Base-by-base conservation (phyloP, 305 asterid genomes). In the Ilex paraguariensis region DNA sequence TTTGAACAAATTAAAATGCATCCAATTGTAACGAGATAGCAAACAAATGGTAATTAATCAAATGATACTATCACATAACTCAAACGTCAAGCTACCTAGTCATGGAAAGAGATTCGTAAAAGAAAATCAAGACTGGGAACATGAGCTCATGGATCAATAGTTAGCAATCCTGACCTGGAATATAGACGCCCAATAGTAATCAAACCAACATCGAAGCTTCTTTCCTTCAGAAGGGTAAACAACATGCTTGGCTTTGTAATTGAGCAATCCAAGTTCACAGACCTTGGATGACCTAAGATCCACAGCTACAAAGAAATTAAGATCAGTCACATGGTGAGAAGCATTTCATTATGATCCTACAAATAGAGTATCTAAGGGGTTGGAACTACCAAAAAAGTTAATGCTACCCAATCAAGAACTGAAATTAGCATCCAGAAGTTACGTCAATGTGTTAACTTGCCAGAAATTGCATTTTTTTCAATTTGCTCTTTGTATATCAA, bases 181-280 rank as follows among this genome's bases (percentile, higher is more conserved):
- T 33, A 92, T 85, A 70, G 98, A 87, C 60, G 97, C 96, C 98
- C 97, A 92, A 53, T 92, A 92, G 80, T 92, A 92, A 82, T 92
- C 98, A 72, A 78, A 83, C 71, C 68, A 97, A 69, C 98, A 89
- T 60, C 98, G 87, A 54, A 82, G 87, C 61, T 80, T 92, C 76
- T 79, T 87, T 45, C 82, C 74, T 65, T 86, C 95, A 61, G 72
- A 73, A 15, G 95, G 94, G 72, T 90, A 76, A 65, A 92, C 85
- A 10, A 85, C 97, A 72, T 77, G 81, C 75, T 87, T 92, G 58
- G 95, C 97, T 71, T 82, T 87, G 66, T 89, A 90, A 75, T 90
- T 85, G 57, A 92, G 60, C 60, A 87, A 79, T 45, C 98, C 97
- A 69, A 90, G 73, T 74, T 89, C 98, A 79, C 98, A 92, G 71